A percentile compares a stretch with the other conserved stretches of the same genome.
Conservation (phyloP, 1,139 yeast species). For the Scheffersomyces parashehatae region DNA sequence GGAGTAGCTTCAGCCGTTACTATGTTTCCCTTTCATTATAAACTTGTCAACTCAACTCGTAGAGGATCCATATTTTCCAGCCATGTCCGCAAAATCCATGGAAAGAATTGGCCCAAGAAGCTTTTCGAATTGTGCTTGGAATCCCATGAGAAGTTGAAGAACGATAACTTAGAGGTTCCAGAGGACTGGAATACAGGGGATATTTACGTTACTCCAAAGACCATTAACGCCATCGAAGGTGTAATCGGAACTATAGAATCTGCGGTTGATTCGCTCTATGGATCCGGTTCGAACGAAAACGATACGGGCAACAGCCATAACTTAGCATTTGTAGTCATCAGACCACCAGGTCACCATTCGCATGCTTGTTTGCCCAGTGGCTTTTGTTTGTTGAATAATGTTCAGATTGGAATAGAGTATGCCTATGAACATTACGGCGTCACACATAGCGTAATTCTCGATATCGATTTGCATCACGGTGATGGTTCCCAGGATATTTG, state of each 20-base stretch:
- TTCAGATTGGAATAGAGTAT: slow-evolving; percentile 79
- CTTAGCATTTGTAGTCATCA: slow-evolving; percentile 66
- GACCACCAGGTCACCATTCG: slow-evolving; percentile 94
- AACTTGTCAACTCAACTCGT: slow-evolving; percentile 50
- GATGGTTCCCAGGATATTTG: slow-evolving; percentile 89
- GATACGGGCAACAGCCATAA: slow-evolving; percentile 36
- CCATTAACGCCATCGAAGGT: slow-evolving; percentile 75
- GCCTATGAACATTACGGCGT: slow-evolving; percentile 65
- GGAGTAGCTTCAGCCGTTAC: slow-evolving; percentile 80
- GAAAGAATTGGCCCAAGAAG: slow-evolving; percentile 67
- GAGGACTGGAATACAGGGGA: slow-evolving; percentile 84
- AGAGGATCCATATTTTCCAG: slow-evolving; percentile 49
- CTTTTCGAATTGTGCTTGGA: slow-evolving; percentile 60
- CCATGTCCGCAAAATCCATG: slow-evolving; percentile 77
- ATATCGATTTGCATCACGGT: slow-evolving; percentile 89
- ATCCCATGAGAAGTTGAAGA: slow-evolving; percentile 56
- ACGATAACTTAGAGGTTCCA: slow-evolving; percentile 71
- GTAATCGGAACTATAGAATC: slow-evolving; percentile 77
- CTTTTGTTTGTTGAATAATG: slow-evolving; percentile 82
- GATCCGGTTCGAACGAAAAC: slow-evolving; percentile 3
- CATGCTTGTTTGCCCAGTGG: slow-evolving; percentile 85
- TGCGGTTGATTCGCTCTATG: slow-evolving; percentile 53
- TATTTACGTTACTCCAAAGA: slow-evolving; percentile 67
- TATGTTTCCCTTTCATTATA: slow-evolving; percentile 63
- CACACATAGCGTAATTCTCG: slow-evolving; percentile 80